A percentile compares a stretch with the other conserved stretches of the same genome.
These are phyloP conservation scores for Trichothecium sympodiale DNA, from an alignment of 2,329 filamentous ascomycete genomes.

Conservation along the genomic window DNA sequence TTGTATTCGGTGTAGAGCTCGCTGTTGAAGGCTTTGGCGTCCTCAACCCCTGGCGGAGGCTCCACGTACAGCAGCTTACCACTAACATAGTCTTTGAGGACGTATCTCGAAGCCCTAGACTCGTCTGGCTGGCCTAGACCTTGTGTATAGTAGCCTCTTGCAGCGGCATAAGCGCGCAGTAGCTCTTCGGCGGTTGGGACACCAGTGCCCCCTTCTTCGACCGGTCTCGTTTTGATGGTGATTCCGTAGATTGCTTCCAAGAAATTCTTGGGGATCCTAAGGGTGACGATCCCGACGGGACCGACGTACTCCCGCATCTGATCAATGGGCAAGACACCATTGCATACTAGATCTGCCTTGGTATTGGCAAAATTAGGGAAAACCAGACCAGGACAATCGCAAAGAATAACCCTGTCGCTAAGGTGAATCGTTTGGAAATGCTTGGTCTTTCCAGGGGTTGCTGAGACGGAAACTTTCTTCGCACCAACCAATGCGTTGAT, in stretches of 20 bases:
- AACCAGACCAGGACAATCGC: conserved; percentile 96
- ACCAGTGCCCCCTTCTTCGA: conserved; percentile 90
- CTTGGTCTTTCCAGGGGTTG: conserved; percentile 96
- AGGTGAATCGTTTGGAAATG: conserved; percentile 98
- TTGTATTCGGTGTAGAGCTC: conserved; percentile 79
- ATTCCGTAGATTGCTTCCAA: conserved; percentile 92
- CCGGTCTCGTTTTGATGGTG: conserved; percentile 65
- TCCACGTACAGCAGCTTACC: conserved; percentile 82
- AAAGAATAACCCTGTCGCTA: conserved; percentile 78
- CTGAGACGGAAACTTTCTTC: conserved; percentile 96
- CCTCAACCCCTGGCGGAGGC: conserved; percentile 64
- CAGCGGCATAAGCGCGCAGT: conserved; percentile 74
- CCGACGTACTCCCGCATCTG: conserved; percentile 90
- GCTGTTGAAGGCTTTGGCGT: conserved; percentile 69
- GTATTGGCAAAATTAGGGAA: conserved; percentile 97
- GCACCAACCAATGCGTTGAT: conserved; percentile 98
- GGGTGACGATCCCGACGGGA: conserved; percentile 70
- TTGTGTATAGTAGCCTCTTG: conserved; percentile 81
- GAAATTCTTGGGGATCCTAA: conserved; percentile 77
- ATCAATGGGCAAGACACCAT: conserved; percentile 90
- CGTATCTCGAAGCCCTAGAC: conserved; percentile 75
- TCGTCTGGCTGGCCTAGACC: conserved; percentile 89
- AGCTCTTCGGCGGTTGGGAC: conserved; percentile 75
- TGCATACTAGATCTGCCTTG: conserved; percentile 92
- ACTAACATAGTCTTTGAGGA: conserved; percentile 95